A percentile compares a stretch with the other conserved stretches of the same genome.
These are phyloP conservation scores for Viridothelium virens DNA, from an alignment of 495 filamentous ascomycete genomes.

Conservation along the genomic window DNA sequence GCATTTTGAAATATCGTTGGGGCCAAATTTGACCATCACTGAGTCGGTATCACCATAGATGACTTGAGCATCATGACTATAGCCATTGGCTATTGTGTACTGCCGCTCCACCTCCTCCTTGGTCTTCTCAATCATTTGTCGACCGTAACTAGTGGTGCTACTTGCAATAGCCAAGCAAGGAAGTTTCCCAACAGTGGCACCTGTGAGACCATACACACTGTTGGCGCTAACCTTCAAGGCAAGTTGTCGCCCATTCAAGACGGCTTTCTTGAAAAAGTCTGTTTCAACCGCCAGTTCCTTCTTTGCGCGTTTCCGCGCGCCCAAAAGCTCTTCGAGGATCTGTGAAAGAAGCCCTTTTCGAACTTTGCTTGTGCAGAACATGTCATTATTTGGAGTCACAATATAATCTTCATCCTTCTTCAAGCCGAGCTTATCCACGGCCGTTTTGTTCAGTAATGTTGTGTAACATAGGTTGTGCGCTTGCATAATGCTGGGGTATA, in stretches of 20 bases:
- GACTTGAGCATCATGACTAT: conserved; percentile 86
- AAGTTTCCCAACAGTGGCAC: conserved; percentile 90
- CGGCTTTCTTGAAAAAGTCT: conserved; percentile 94
- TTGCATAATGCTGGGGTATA: conserved; percentile 98
- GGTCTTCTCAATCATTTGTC: conserved; percentile 97
- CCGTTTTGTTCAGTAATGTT: conserved; percentile 75
- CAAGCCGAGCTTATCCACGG: conserved; percentile 61
- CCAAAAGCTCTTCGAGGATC: conserved; percentile 87
- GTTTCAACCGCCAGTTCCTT: conserved; percentile 84
- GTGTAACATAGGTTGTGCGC: conserved; percentile 99
- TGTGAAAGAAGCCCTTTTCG: conserved; percentile 89
- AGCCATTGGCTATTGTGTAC: conserved; percentile 90
- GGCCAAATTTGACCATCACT: conserved; percentile 99
- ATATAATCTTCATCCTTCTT: conserved; percentile 92
- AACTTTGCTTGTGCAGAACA: conserved; percentile 80
- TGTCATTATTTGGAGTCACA: conserved; percentile 85
- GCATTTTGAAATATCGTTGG: conserved; percentile 67
- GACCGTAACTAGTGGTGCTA: conserved; percentile 90
- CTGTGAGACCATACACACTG: conserved; percentile 95
- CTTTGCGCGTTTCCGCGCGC: conserved; percentile 88
- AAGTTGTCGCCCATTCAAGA: conserved; percentile 93
- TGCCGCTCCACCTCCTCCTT: conserved; percentile 82
- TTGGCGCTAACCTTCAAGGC: conserved; percentile 96
- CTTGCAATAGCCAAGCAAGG: conserved; percentile 93
- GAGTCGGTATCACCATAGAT: conserved; percentile 99